Evolutionary conservation across 176 grass and related monocot genomes (phyloP).

Genomic region (Oryza officinalis): DNA sequence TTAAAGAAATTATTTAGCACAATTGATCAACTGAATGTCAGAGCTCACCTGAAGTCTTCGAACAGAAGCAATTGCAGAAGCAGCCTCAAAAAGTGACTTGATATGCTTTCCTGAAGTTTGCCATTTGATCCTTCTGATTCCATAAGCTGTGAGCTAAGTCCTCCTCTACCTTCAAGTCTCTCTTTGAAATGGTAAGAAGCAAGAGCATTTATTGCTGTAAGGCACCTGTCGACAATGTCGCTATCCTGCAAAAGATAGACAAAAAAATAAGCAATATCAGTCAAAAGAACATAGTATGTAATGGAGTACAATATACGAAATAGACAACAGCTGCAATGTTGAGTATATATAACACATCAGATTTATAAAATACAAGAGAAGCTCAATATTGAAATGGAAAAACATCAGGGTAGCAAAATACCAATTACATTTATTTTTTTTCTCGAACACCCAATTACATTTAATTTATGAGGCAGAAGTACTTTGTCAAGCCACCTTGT

Average conservation of each 20-base stretch:
- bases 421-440: slow-evolving; percentile 9
- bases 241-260: slow-evolving; percentile 60
- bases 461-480: not conserved
- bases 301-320: not conserved
- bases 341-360: not conserved
- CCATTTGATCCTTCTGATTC: slow-evolving; percentile 66
- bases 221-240: slow-evolving; percentile 92
- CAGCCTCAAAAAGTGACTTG: slow-evolving; percentile 80
- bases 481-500: not conserved
- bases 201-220: slow-evolving; percentile 81
- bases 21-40: slow-evolving; percentile 13
- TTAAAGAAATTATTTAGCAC: slow-evolving; percentile 5
- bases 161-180: slow-evolving; percentile 65
- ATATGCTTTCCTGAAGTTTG: slow-evolving; percentile 71
- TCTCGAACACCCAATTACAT: slow-evolving; percentile 1
- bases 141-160: slow-evolving; percentile 57
- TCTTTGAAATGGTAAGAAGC: slow-evolving; percentile 95
- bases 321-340: not conserved
- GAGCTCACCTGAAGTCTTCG: slow-evolving; percentile 85
- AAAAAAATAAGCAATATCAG: slow-evolving; percentile 32
- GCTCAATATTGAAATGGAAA: not conserved
- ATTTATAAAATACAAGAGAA: slow-evolving; percentile 21
- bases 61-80: slow-evolving; percentile 80
- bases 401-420: not conserved
- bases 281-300: slow-evolving; percentile 22